Base-by-base conservation (phyloP, 139 green algal genomes). In the Deuterostichococcus epilithicus region DNA sequence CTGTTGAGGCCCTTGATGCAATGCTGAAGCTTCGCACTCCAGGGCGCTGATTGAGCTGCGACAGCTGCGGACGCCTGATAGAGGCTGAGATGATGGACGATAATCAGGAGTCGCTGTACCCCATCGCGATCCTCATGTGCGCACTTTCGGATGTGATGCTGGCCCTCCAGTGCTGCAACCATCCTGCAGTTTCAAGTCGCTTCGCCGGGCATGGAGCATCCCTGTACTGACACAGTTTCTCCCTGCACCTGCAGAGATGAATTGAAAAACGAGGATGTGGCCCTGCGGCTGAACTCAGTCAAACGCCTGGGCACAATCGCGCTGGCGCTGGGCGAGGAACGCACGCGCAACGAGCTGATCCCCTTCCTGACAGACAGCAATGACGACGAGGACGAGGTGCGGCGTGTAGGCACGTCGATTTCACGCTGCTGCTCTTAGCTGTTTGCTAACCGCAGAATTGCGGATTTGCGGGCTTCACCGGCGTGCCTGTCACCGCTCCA, bases 311-410 rank as follows among this genome's bases (percentile, higher is more conserved):
- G 79, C 47, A 98, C 94, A 18, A 99, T 99, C 75, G 95, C 95
- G 0, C 76, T 94, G 34, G 96, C 96, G 0, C 85, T 99, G 25
- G 96, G 96, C 10, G 94, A 97, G 83, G 93, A 97, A 68, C 83
- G 96, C 32, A 98, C 94, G 13, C 87, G 95, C 8, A 88, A 89
- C 18, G 96, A 99, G 88, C 89, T 99, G 13, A 90, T 99, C n/a
- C 96, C 96, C 0, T 99, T 99, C 85, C 78, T 99, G 28, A 90
- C 83, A 0, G 96, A 99, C 42, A 97, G 88, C 80, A 94, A 90
- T 34, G 96, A 99, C 78, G 96, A 99, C 63, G 96, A 99, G 75
- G 96, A 98, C 68, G 95, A 99, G 77, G 79, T 38, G 66, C 18
- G 52, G 8, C 18, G 0, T 63, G 8, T 3, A 30, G 42, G n/a